Evolutionary conservation across 2,329 filamentous ascomycete genomes (phyloP).

Genomic region (Colletotrichum kahawae): DNA sequence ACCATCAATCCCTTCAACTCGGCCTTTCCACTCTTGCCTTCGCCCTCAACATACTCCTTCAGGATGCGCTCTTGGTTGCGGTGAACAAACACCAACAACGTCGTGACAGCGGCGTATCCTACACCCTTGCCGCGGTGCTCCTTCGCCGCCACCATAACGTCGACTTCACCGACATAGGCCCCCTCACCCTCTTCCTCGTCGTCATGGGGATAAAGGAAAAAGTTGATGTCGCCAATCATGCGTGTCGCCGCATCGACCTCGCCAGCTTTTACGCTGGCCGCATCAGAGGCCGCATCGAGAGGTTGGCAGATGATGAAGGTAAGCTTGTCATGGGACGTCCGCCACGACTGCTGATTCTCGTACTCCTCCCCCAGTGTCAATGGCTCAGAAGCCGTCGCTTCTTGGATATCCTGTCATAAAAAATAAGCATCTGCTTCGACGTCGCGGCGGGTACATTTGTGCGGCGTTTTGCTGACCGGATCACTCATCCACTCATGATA

Average conservation of each 20-base stretch:
- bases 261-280: constrained; percentile 31
- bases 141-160: constrained; percentile 81
- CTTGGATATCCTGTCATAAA: constrained; percentile 68
- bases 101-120: constrained; percentile 67
- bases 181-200: constrained; percentile 49
- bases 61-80: constrained; percentile 59
- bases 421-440: neutral
- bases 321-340: constrained; percentile 80
- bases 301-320: constrained; percentile 85
- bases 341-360: constrained; percentile 89
- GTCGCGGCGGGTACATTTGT: too few relatives aligned
- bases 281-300: neutral
- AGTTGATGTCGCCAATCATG: constrained; percentile 79
- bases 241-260: constrained; percentile 56
- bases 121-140: constrained; percentile 65
- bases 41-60: constrained; percentile 40
- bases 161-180: constrained; percentile 71
- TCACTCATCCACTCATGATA: constrained; percentile 96
- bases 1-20: constrained; percentile 57
- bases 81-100: constrained; percentile 73
- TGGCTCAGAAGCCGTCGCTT: constrained; percentile 86
- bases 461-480: constrained; percentile 48
- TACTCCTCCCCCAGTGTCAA: constrained; percentile 84
- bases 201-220: constrained; percentile 74
- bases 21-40: neutral